Base-by-base conservation (phyloP, 352 stramenopile genomes). In the Halophytophthora polymorphica region DNA sequence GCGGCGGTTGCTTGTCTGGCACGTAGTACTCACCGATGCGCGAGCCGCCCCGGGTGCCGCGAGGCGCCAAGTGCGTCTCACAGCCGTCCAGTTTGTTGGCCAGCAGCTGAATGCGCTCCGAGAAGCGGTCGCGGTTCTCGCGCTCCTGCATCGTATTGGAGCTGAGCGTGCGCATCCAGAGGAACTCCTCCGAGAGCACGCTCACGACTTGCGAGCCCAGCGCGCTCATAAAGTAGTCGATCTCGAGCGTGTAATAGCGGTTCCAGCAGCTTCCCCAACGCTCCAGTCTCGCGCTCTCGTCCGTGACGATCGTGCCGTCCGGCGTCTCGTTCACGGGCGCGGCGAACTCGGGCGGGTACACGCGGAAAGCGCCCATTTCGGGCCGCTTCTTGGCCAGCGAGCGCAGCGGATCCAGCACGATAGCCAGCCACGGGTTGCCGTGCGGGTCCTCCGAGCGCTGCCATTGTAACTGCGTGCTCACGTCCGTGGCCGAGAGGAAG, bases 381-480 rank as follows among this genome's bases (percentile, higher is more conserved):
- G 93, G 90, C 0, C 81, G 76, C 34, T 94, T 95, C 69, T 98
- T 96, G 15, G 92, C 88, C 15, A 98, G 68, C 40, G 89, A 98
- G 17, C 95, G 83, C 33, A 99, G 65, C 6, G 97, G 97, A 80
- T 99, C 97, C 8, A 99, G 77, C 23, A 99, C 97, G 51, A 99
- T 97, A 3, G 96, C 97, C 18, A 99, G 83, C 82, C 97, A 99
- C 15, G 97, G 97, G 69, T 99, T 95, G 42, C 85, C 85, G 36
- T 95, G 85, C 31, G 80, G 88, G 66, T 99, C 97, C 76, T 99
- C 96, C 11, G 89, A 93, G 34, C 96, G 82, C 71, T 99, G 97
- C 97, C 97, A 99, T 56, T 98, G 90, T 14, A 99, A 72, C 71
- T 99, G 96, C 46, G 96, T 99, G 42, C 77, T 96, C 37, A 99